Evolutionary conservation across 1,284 basidiomycete species (phyloP), one percentile per base, ranked within the genome.

Genomic region (Ceratobasidium sp.): DNA sequence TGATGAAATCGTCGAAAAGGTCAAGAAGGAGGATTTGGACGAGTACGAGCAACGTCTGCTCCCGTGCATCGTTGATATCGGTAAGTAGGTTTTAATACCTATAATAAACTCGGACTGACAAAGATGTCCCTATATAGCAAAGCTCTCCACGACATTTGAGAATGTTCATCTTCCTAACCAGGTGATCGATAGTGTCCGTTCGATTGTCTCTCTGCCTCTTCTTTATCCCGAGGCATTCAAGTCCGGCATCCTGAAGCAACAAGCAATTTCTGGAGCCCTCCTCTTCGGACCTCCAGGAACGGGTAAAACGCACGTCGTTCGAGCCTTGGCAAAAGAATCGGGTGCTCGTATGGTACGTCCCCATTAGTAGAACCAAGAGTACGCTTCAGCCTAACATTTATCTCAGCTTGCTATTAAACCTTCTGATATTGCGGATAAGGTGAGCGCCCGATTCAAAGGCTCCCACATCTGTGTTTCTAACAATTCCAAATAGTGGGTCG

Each of bases 371-470:
- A 98, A 80, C 98, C 99, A 98, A 39, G 16, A 23, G 2, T 32
- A 16, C 3, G n/a, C n/a, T n/a, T 43, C 45, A 46, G 12, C 28
- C 12, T n/a, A 9, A 30, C 18, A 23, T 23, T 6, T n/a, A 46
- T n/a, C 3, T 26, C 14, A 61, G 59, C 23, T 61, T 16, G 30
- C 43, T 45, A 46, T 61, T 28, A 46, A 61, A 28, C 59, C 59
- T 12, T 97, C 94, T 18, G 97, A 97, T 26, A 98, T 99, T 77
- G 97, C 99, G 70, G 97, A 99, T 87, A 99, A 98, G 92, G 92
- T 93, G 12, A 9, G 64, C 53, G 18, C 14, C 16, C 21, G 16
- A 5, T 23, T 34, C n/a, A 23, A 2, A 21, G 18, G 9, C 14
- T 14, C 46, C 16, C 10, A 39, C 36, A 14, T 28, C 32, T n/a